These are phyloP conservation scores for Oidiodendron maius DNA, from an alignment of 495 filamentous ascomycete genomes.

Conservation along the genomic window DNA sequence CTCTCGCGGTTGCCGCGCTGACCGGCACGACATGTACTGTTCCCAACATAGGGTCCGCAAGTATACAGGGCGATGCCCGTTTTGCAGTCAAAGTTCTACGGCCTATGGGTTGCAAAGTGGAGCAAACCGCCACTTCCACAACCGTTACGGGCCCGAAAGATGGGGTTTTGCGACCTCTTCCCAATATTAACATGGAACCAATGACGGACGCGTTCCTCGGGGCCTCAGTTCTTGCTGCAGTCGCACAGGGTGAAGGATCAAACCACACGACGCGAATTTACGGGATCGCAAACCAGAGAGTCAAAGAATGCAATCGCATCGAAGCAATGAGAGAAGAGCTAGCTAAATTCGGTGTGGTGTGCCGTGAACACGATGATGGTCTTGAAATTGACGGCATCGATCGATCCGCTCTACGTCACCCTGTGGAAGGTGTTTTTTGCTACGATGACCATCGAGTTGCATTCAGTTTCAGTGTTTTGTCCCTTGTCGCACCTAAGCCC, in stretches of 20 bases:
- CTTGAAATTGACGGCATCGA: slow-evolving; percentile 76
- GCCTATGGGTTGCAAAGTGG: slow-evolving; percentile 90
- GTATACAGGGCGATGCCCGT: slow-evolving; percentile 93
- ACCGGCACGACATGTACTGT: slow-evolving; percentile 92
- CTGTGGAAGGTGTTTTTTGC: slow-evolving; percentile 71
- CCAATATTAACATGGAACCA: slow-evolving; percentile 87
- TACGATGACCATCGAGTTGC: slow-evolving; percentile 98
- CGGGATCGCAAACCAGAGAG: slow-evolving; percentile 95
- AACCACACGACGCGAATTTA: slow-evolving; percentile 83
- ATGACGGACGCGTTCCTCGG: slow-evolving; percentile 99
- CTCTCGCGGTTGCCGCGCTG: slow-evolving; percentile 88
- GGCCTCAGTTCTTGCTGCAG: slow-evolving; percentile 86
- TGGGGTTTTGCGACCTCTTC: slow-evolving; percentile 62
- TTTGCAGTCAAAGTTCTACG: slow-evolving; percentile 89
- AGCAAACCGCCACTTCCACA: slow-evolving; percentile 79
- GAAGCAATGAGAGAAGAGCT: slow-evolving; percentile 93
- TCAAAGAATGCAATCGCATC: slow-evolving; percentile 98
- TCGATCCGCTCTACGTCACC: slow-evolving; percentile 50
- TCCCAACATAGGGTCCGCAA: slow-evolving; percentile 88
- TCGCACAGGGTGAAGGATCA: slow-evolving; percentile 73
- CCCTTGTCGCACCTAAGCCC: slow-evolving; percentile 64
- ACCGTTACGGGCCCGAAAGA: slow-evolving; percentile 83
- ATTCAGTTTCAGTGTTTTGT: slow-evolving; percentile 95
- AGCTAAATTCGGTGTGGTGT: slow-evolving; percentile 89
- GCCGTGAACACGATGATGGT: slow-evolving; percentile 84